Conservation (phyloP, 2,329 filamentous ascomycete species). For the Botrytis galanthina region DNA sequence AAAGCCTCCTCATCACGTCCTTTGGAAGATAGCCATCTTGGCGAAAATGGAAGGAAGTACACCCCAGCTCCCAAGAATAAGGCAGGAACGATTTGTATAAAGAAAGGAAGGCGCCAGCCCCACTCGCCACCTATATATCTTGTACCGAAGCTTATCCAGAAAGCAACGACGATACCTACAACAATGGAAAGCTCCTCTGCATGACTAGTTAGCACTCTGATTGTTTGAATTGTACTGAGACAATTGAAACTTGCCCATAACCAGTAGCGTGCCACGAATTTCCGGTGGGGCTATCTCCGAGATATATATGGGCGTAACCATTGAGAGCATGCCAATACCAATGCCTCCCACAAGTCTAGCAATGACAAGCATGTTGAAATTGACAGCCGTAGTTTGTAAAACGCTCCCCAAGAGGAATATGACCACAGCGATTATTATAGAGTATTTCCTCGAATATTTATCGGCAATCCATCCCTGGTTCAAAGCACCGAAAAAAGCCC, state of each 20-base stretch:
- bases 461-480: constrained; percentile 43
- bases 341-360: constrained; percentile 48
- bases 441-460: constrained; percentile 51
- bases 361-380: constrained; percentile 51
- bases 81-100: constrained; percentile 31
- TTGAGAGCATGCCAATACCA: constrained; percentile 48
- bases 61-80: constrained; percentile 41
- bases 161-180: constrained; percentile 45
- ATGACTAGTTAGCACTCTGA: not conserved
- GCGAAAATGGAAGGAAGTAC: constrained; percentile 48
- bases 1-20: constrained; percentile 49
- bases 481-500: constrained; percentile 37
- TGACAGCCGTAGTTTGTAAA: constrained; percentile 50
- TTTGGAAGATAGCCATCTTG: constrained; percentile 42
- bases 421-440: constrained; percentile 49
- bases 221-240: not conserved
- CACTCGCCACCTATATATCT: constrained; percentile 38
- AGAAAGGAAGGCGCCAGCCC: constrained; percentile 40
- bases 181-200: constrained; percentile 42
- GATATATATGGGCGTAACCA: constrained; percentile 48
- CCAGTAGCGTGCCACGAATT: constrained; percentile 26
- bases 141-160: constrained; percentile 46
- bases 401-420: constrained; percentile 52
- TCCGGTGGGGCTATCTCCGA: constrained; percentile 49
- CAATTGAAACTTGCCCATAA: constrained; percentile 11